A percentile compares a stretch with the other conserved stretches of the same genome.
These are phyloP conservation scores for Hymenoscyphus repandus DNA, from an alignment of 2,329 filamentous ascomycete genomes.

Conservation along the genomic window DNA sequence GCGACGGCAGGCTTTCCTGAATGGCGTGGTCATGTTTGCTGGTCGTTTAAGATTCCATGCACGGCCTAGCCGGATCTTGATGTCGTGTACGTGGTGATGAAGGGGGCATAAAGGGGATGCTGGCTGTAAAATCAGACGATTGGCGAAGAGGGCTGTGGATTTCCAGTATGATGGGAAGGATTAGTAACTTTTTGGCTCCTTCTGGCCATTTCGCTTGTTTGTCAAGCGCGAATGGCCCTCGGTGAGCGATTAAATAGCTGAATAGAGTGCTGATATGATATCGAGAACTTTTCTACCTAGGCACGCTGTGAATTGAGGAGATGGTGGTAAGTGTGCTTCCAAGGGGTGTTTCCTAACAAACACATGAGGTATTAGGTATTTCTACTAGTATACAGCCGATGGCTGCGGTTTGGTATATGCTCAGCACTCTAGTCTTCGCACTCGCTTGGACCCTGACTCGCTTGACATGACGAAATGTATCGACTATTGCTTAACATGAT, in stretches of 20 bases:
- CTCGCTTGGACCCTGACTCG: too few relatives aligned
- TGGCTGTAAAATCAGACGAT: background rate
- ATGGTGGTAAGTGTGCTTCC: too few relatives aligned
- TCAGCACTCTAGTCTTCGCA: too few relatives aligned
- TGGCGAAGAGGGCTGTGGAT: background rate
- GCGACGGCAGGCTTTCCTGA: conserved; percentile 11
- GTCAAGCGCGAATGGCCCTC: background rate
- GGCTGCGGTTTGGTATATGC: too few relatives aligned
- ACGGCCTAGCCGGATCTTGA: conserved; percentile 2
- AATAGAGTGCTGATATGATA: conserved; percentile 10
- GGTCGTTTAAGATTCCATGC: conserved; percentile 1
- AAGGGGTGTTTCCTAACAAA: too few relatives aligned
- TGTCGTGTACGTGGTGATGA: conserved; percentile 10
- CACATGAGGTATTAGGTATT: too few relatives aligned
- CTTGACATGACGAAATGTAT: too few relatives aligned
- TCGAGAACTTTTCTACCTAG: background rate
- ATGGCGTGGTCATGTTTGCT: conserved; percentile 2
- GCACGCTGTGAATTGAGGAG: too few relatives aligned
- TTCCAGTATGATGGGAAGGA: background rate
- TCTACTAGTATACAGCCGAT: too few relatives aligned
- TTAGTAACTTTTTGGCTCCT: background rate
- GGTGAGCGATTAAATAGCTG: conserved; percentile 2
- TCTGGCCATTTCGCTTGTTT: background rate
- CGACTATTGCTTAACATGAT: too few relatives aligned
- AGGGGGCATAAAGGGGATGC: background rate